phyloP scores from a whole-genome alignment of 2,329 filamentous ascomycete genomes.

The Colletotrichum sojae region DNA sequence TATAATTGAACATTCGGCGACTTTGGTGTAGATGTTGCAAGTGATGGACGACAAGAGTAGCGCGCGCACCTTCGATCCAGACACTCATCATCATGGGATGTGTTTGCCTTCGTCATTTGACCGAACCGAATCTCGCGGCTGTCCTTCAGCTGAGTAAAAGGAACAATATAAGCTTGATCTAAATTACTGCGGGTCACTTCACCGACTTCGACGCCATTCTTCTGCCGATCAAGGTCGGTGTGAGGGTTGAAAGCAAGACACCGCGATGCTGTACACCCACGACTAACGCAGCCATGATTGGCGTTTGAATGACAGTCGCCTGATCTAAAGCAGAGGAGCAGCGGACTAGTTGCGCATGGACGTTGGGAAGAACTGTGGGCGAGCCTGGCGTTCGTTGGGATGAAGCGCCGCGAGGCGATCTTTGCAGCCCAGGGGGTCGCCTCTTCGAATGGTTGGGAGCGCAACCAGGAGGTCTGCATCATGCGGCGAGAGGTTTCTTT shows the following conservation, averaged over 20 bases:
- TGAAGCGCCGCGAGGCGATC: not conserved
- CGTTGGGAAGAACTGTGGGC: not conserved
- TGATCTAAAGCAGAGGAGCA: not conserved
- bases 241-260: slow-evolving; percentile 11
- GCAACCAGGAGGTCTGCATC: not conserved
- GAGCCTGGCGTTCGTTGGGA: slow-evolving; percentile 17
- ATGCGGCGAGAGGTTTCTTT: not conserved
- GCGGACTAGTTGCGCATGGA: not conserved
- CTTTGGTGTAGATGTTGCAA: too few species aligned
- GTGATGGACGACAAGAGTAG: too few species aligned
- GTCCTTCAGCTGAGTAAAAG: too few species aligned
- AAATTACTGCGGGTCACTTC: too few species aligned
- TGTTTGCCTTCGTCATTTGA: too few species aligned
- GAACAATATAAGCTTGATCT: too few species aligned
- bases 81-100: too few species aligned
- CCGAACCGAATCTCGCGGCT: too few species aligned
- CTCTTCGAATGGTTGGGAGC: not conserved
- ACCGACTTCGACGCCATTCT: not conserved
- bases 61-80: too few species aligned
- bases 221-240: slow-evolving; percentile 2
- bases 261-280: slow-evolving; percentile 1
- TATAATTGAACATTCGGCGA: too few species aligned
- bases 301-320: not conserved
- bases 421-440: too few species aligned
- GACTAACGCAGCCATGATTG: not conserved